Evolutionary conservation across 495 filamentous ascomycete species (phyloP).

Genomic region (Penicillium diatomitis): DNA sequence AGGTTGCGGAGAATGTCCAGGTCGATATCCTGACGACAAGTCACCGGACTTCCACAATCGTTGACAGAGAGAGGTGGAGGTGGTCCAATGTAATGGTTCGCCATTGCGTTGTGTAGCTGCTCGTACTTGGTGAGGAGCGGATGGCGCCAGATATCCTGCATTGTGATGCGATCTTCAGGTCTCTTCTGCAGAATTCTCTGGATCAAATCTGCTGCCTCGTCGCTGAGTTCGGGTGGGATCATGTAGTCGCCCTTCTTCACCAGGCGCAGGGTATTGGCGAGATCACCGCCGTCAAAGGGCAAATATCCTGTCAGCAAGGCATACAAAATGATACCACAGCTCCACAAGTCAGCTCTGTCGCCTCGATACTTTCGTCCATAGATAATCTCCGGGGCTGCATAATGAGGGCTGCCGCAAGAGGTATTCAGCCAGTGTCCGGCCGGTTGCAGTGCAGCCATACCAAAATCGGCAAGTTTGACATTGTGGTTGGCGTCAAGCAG

Average conservation of each 20-base stretch:
- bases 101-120: constrained; percentile 43
- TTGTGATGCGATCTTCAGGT: constrained; percentile 65
- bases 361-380: constrained; percentile 64
- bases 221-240: constrained; percentile 58
- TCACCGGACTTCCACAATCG: constrained; percentile 46
- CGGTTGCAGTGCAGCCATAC: constrained; percentile 92
- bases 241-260: constrained; percentile 63
- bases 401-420: constrained; percentile 93
- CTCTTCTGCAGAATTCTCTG: constrained; percentile 61
- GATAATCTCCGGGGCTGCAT: constrained; percentile 88
- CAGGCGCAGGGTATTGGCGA: constrained; percentile 49
- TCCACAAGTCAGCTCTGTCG: constrained; percentile 84
- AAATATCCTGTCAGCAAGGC: constrained; percentile 69
- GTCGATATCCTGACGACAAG: constrained; percentile 55
- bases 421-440: constrained; percentile 64
- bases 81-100: constrained; percentile 44
- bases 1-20: constrained; percentile 72
- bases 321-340: constrained; percentile 83
- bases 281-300: constrained; percentile 67
- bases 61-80: constrained; percentile 40
- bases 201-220: constrained; percentile 73
- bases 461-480: constrained; percentile 93
- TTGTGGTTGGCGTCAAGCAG: constrained; percentile 61
- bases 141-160: constrained; percentile 75
- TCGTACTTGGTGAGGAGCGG: constrained; percentile 76